Conservation (phyloP, 2,329 filamentous ascomycete genomes). For the Coleophoma crateriformis region DNA sequence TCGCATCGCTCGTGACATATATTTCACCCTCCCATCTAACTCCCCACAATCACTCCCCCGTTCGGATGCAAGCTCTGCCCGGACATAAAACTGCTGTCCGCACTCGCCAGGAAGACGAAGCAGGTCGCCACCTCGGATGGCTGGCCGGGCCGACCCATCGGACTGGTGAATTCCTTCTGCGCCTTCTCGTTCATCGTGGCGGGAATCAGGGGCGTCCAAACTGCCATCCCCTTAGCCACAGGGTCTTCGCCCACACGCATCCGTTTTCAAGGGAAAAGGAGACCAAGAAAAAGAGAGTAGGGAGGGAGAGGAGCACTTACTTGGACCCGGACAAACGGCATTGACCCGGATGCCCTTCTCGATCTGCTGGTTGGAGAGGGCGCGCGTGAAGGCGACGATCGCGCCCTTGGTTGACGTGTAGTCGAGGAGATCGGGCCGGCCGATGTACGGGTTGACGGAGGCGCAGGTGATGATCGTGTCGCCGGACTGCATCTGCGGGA, state of each 20-base stretch:
- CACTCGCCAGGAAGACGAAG: conserved; percentile 73
- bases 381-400: conserved; percentile 74
- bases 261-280: not conserved
- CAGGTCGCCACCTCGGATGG: conserved; percentile 78
- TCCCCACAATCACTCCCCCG: conserved; percentile 48
- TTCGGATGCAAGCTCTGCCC: conserved; percentile 68
- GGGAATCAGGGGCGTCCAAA: conserved; percentile 73
- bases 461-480: conserved; percentile 81
- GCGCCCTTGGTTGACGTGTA: conserved; percentile 78
- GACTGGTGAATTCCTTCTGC: conserved; percentile 66
- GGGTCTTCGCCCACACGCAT: not conserved
- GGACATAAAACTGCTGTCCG: conserved; percentile 67
- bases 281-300: not conserved
- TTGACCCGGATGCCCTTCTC: conserved; percentile 71
- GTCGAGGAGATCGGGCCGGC: conserved; percentile 73
- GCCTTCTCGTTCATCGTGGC: conserved; percentile 66
- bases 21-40: conserved; percentile 2
- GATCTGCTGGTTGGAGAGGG: conserved; percentile 69
- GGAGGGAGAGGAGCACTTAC: not conserved
- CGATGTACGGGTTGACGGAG: conserved; percentile 78
- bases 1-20: too few relatives aligned
- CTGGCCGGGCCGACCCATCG: conserved; percentile 73
- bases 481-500: conserved; percentile 71
- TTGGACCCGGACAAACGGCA: conserved; percentile 70
- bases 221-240: not conserved